A percentile compares a stretch with the other conserved stretches of the same genome.
These are phyloP conservation scores for Starmerella potacharoeniae DNA, from an alignment of 805 yeast species.

Conservation along the genomic window DNA sequence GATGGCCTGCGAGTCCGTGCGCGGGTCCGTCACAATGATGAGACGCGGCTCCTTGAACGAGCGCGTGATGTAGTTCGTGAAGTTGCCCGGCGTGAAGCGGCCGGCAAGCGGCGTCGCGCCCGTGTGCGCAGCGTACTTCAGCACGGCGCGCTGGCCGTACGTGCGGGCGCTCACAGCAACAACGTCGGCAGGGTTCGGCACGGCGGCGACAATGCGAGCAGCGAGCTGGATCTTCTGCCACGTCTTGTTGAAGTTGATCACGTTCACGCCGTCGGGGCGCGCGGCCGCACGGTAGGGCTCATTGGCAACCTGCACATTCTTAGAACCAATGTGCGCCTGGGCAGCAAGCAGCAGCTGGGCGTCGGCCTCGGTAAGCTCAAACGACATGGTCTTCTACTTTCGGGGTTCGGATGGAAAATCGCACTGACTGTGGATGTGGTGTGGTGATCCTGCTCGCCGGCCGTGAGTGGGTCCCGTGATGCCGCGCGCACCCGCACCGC, in stretches of 20 bases:
- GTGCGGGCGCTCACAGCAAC: conserved; percentile 99
- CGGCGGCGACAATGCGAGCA: conserved; percentile 98
- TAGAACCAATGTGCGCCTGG: conserved; percentile 98
- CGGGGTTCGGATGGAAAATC: conserved; percentile 8
- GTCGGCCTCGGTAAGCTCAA: conserved; percentile 80
- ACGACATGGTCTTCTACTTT: conserved; percentile 15
- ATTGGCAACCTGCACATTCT: conserved; percentile 81
- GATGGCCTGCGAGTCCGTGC: conserved; percentile 99
- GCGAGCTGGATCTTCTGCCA: conserved; percentile 99
- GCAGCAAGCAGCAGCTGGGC: conserved; percentile 99
- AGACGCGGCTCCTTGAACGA: conserved; percentile 99
- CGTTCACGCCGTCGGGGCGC: conserved; percentile 49
- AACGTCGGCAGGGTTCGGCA: conserved; percentile 96
- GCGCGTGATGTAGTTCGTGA: conserved; percentile 99
- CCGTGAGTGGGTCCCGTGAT: conserved; percentile 5
- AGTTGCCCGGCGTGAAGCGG: conserved; percentile 99
- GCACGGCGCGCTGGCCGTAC: conserved; percentile 99
- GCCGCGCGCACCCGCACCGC: neutral
- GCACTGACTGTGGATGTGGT: conserved; percentile 1
- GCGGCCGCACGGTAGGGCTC: conserved; percentile 23
- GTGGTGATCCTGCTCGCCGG: conserved; percentile 2
- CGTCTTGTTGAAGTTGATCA: conserved; percentile 97
- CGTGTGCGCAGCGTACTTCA: conserved; percentile 98
- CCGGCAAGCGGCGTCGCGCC: conserved; percentile 99
- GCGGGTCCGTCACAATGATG: conserved; percentile 98